Percentiles rank a stretch among this genome's conserved stretches.
phyloP scores from a whole-genome alignment of 805 yeast genomes.

The Metschnikowia gruessii region DNA sequence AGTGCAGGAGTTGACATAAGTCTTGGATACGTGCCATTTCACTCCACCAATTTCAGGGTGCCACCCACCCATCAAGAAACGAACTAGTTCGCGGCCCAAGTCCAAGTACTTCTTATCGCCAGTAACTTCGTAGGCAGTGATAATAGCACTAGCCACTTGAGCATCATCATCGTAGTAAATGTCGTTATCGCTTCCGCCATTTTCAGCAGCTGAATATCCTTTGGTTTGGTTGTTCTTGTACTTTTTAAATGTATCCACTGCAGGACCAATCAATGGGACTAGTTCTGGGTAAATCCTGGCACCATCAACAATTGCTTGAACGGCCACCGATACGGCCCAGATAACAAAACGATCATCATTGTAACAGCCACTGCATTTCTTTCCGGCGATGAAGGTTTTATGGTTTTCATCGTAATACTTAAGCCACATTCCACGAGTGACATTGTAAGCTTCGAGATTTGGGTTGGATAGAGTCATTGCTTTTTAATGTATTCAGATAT shows the following conservation, averaged over 20 bases:
- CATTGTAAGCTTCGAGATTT: conserved; percentile 32
- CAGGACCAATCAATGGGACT: conserved; percentile 52
- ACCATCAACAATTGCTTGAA: conserved; percentile 67
- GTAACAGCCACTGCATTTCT: conserved; percentile 39
- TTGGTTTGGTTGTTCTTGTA: conserved; percentile 50
- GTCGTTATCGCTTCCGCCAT: conserved; percentile 56
- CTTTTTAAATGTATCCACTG: conserved; percentile 45
- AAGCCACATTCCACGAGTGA: conserved; percentile 43
- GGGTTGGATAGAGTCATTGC: conserved; percentile 32
- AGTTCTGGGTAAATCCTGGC: conserved; percentile 51
- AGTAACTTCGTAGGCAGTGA: conserved; percentile 68
- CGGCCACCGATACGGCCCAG: conserved; percentile 68
- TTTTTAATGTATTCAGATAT: background rate
- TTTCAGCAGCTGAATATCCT: conserved; percentile 66
- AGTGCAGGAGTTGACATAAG: conserved; percentile 62
- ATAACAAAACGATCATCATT: conserved; percentile 54
- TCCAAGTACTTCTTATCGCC: conserved; percentile 51
- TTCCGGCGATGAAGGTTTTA: conserved; percentile 39
- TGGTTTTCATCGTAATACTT: conserved; percentile 38
- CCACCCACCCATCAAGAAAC: conserved; percentile 66
- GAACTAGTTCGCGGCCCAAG: conserved; percentile 54
- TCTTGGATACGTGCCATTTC: conserved; percentile 61
- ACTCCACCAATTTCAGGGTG: conserved; percentile 58
- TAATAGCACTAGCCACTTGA: conserved; percentile 62
- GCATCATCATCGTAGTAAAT: conserved; percentile 76